These are phyloP conservation scores for Catharanthus roseus DNA, from an alignment of 257 asterid species.

Conservation along the genomic window DNA sequence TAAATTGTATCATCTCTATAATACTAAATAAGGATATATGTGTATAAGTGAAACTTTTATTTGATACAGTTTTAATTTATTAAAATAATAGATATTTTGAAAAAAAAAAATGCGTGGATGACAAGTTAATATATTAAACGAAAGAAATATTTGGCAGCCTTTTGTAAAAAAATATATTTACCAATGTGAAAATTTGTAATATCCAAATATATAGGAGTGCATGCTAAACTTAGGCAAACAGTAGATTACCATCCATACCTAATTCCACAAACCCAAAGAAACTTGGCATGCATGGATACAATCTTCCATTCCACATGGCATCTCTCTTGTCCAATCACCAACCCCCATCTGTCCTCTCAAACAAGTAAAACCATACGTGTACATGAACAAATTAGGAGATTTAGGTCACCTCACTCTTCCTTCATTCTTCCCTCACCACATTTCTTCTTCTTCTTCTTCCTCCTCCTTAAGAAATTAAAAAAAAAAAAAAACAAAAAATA, in stretches of 20 bases:
- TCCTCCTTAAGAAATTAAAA: slow-evolving; percentile 1
- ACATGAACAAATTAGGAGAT: slow-evolving; percentile 51
- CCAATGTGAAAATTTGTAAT: too few relatives aligned
- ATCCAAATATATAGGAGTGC: too few relatives aligned
- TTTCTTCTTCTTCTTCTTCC: not conserved
- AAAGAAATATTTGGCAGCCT: too few relatives aligned
- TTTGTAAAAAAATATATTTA: too few relatives aligned
- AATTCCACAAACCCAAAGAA: slow-evolving; percentile 7
- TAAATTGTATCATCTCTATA: too few relatives aligned
- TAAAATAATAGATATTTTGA: too few relatives aligned
- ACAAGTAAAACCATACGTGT: slow-evolving; percentile 34
- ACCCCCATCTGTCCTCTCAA: slow-evolving; percentile 10
- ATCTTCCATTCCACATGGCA: not conserved
- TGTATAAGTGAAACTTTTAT: too few relatives aligned
- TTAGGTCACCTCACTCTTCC: slow-evolving; percentile 39
- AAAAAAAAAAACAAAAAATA: too few relatives aligned
- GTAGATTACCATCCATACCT: slow-evolving; percentile 41
- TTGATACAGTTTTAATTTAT: too few relatives aligned
- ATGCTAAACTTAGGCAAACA: slow-evolving; percentile 10
- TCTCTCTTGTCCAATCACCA: slow-evolving; percentile 6
- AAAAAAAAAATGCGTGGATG: too few relatives aligned
- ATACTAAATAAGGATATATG: too few relatives aligned
- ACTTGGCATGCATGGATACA: slow-evolving; percentile 3
- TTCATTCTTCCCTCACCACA: not conserved
- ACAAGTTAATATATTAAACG: too few relatives aligned